Evolutionary conservation across 805 yeast genomes (phyloP).

Genomic region (Wickerhamiella nectarea): DNA sequence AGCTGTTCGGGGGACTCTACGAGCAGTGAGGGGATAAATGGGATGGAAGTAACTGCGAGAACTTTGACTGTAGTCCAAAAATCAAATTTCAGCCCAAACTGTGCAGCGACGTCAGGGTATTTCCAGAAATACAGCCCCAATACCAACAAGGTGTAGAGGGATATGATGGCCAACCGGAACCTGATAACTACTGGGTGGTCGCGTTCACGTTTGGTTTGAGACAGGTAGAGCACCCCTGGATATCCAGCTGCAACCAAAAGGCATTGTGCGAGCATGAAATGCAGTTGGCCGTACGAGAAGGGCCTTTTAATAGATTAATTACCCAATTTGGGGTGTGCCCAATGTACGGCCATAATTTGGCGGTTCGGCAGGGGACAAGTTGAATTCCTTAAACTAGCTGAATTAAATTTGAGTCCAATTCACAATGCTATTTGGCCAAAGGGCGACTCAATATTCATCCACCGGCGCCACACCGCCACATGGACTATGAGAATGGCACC

Average conservation of each 20-base stretch:
- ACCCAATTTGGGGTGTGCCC: no score
- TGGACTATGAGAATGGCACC: constrained; percentile 7
- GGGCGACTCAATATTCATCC: no score
- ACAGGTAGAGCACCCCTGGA: not conserved
- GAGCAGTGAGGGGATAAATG: not conserved
- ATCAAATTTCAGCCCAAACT: not conserved
- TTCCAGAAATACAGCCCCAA: not conserved
- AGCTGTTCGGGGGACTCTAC: not conserved
- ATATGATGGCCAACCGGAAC: not conserved
- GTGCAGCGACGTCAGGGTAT: not conserved
- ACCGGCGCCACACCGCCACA: not conserved
- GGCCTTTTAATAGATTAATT: no score
- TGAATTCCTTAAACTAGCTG: no score
- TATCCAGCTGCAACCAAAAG: constrained; percentile 1
- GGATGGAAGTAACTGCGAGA: not conserved
- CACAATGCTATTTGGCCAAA: no score
- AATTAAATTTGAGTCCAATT: no score
- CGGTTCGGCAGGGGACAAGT: no score
- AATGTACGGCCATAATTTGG: no score
- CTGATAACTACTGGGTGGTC: constrained; percentile 3
- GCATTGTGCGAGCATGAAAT: not conserved
- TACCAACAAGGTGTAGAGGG: constrained; percentile 1
- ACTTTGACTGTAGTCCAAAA: not conserved
- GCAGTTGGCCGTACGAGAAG: no score
- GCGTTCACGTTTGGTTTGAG: not conserved